Evolutionary conservation across 2,329 filamentous ascomycete genomes (phyloP), one percentile per base, ranked within the genome.

Genomic region (Sclerotinia minor): DNA sequence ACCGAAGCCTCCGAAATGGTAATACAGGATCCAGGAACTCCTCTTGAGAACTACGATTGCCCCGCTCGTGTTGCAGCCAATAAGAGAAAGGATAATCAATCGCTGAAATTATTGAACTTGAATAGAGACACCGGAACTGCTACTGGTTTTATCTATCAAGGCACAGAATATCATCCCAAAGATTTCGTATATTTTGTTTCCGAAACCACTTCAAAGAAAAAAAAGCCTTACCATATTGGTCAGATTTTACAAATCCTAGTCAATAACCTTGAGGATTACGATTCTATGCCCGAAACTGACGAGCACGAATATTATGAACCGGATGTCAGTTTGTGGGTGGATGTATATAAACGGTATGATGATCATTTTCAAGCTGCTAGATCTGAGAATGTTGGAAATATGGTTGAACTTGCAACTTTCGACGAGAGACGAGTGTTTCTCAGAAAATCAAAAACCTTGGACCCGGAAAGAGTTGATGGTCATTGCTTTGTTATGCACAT

Each of bases 401-500:
- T 38, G 0, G 5, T 54, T 41, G 53, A 24, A 8, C 55, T 65
- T 13, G 19, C 26, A 15, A 19, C 67, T 2, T 45, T 69, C 49
- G 72, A 74, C n/a, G 60, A 67, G 17, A 58, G 71, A 24, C 65
- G 69, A 67, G 52, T 55, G 21, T 15, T 68, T 41, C 1, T 35
- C 53, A 15, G 59, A 21, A 17, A 53, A 26, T 41, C 29, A 2
- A 57, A 64, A 13, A 32, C 15, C 1, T 54, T 67, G 1, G 49
- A 47, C 5, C 35, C 44, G 8, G 26, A 9, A 9, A 19, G 35
- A 2, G 26, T 74, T 2, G 70, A 73, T 45, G 72, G 72, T 0
- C 71, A 69, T 45, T 73, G 72, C 41, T 55, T 57, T 15, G 69
- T 73, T 3, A 54, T 35, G 41, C 72, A 71, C 35, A 29, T 50